Evolutionary conservation across 805 yeast genomes (phyloP).

Genomic region (Metschnikowia picachoensis): DNA sequence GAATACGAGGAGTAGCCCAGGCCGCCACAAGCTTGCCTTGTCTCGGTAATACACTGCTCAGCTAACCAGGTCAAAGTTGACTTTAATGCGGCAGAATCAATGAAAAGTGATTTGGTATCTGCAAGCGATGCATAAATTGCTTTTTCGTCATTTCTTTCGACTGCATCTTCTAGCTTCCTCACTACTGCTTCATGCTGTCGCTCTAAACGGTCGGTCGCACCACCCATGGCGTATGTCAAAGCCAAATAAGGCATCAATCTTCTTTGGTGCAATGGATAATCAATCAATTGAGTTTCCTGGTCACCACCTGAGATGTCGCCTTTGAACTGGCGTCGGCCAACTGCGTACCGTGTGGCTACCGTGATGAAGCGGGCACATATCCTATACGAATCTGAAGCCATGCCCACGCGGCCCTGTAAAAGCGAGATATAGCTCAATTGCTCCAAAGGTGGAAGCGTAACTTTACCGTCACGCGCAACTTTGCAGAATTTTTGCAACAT

Average conservation of each 20-base stretch:
- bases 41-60: slow-evolving; percentile 39
- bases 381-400: slow-evolving; percentile 43
- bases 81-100: slow-evolving; percentile 44
- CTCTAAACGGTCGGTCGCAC: slow-evolving; percentile 39
- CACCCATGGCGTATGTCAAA: slow-evolving; percentile 33
- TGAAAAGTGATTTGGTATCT: slow-evolving; percentile 40
- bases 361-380: slow-evolving; percentile 40
- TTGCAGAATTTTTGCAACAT: slow-evolving; percentile 45
- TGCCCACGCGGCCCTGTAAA: slow-evolving; percentile 43
- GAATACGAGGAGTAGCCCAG: slow-evolving; percentile 44
- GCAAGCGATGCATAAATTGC: slow-evolving; percentile 30
- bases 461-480: slow-evolving; percentile 38
- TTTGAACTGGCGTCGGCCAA: slow-evolving; percentile 45
- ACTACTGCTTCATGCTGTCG: slow-evolving; percentile 29
- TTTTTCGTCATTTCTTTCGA: slow-evolving; percentile 28
- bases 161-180: slow-evolving; percentile 34
- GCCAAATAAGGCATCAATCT: slow-evolving; percentile 44
- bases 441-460: slow-evolving; percentile 42
- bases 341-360: slow-evolving; percentile 43
- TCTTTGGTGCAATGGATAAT: slow-evolving; percentile 45
- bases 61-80: slow-evolving; percentile 44
- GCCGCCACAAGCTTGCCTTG: slow-evolving; percentile 47
- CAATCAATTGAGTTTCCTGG: slow-evolving; percentile 39
- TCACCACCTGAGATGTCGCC: slow-evolving; percentile 15
- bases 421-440: slow-evolving; percentile 43